phyloP scores from a whole-genome alignment of 371 early-diverging fungal genomes.

The Coemansia sp. region DNA sequence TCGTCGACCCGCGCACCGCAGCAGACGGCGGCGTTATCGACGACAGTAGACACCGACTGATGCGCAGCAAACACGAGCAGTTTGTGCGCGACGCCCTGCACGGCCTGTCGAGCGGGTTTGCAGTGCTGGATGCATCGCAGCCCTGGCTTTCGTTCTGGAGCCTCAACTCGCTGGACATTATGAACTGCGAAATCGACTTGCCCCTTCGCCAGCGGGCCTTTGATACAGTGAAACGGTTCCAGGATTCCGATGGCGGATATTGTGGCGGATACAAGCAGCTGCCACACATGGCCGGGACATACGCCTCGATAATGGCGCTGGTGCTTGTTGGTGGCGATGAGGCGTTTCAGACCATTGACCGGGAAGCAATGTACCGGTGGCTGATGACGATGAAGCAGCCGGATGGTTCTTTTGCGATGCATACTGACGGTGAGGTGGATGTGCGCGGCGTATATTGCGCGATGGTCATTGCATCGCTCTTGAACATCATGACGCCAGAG shows the following conservation, averaged over 20 bases:
- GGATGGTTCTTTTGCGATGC: constrained; percentile 91
- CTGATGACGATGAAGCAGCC: constrained; percentile 79
- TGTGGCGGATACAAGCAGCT: constrained; percentile 67
- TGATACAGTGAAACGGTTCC: constrained; percentile 65
- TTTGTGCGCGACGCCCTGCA: constrained; percentile 59
- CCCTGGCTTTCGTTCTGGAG: constrained; percentile 95
- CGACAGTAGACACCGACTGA: constrained; percentile 26
- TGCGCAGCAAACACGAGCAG: constrained; percentile 55
- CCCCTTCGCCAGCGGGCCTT: constrained; percentile 54
- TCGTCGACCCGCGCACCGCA: constrained; percentile 16
- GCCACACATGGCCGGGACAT: constrained; percentile 62
- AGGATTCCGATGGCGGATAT: constrained; percentile 79
- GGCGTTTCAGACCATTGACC: constrained; percentile 36
- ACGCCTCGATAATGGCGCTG: constrained; percentile 57
- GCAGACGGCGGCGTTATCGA: constrained; percentile 34
- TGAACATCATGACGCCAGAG: constrained; percentile 78
- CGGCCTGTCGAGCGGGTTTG: constrained; percentile 61
- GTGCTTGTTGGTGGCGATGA: constrained; percentile 40
- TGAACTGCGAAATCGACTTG: constrained; percentile 54
- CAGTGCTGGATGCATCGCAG: constrained; percentile 79
- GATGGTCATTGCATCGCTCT: constrained; percentile 72
- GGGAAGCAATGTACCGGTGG: constrained; percentile 62
- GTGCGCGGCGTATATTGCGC: constrained; percentile 92
- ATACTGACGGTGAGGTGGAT: constrained; percentile 92
- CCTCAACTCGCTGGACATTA: constrained; percentile 75